Percentiles rank a stretch among this genome's conserved stretches.
Conservation (phyloP, 805 yeast genomes). For the Gaillardinia entomophila region DNA sequence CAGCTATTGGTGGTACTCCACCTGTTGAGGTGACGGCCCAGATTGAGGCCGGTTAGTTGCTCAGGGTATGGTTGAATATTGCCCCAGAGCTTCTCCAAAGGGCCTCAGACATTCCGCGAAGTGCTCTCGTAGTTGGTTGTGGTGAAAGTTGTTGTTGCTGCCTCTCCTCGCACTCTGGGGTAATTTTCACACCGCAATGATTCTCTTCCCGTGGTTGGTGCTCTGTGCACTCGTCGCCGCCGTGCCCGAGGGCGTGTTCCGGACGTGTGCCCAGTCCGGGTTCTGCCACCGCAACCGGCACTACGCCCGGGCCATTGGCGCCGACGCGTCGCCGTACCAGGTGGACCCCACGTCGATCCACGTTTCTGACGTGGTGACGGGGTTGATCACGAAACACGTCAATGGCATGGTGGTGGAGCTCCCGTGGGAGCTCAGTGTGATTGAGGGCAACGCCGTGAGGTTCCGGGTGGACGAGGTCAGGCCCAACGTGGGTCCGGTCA, state of each 20-base stretch:
- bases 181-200: neutral
- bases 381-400: conserved; percentile 37
- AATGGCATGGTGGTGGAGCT: conserved; percentile 25
- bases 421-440: conserved; percentile 53
- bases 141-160: too few relatives aligned
- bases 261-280: conserved; percentile 73
- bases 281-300: conserved; percentile 78
- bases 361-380: conserved; percentile 31
- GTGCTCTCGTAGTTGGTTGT: too few relatives aligned
- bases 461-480: conserved; percentile 62
- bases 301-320: conserved; percentile 39
- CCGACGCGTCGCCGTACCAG: conserved; percentile 14
- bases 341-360: conserved; percentile 15
- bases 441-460: conserved; percentile 55
- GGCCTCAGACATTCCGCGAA: too few relatives aligned
- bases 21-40: too few relatives aligned
- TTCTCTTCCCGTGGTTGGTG: neutral
- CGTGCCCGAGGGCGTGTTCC: conserved; percentile 39
- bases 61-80: too few relatives aligned
- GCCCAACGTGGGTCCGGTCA: conserved; percentile 20
- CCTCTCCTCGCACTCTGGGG: neutral
- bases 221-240: neutral
- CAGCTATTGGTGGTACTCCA: too few relatives aligned
- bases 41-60: too few relatives aligned
- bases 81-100: too few relatives aligned